Conservation (phyloP, 805 yeast species). For the Metschnikowia cerradonensis region DNA sequence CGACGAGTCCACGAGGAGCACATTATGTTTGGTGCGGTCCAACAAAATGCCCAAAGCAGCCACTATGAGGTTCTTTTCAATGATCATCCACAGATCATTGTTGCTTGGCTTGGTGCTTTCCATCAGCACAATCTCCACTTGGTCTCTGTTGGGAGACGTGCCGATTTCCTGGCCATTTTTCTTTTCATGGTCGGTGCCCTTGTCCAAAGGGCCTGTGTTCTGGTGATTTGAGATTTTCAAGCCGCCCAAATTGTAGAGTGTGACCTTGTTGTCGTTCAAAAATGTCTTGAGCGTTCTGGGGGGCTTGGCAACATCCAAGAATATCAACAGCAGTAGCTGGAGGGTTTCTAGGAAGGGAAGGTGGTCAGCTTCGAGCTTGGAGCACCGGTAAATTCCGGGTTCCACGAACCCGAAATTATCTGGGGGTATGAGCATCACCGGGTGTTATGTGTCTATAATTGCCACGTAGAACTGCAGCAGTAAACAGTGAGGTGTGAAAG, state of each 20-base stretch:
- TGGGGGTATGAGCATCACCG: constrained; percentile 80
- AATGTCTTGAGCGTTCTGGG: constrained; percentile 65
- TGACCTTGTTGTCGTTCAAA: constrained; percentile 53
- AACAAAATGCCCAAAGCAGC: constrained; percentile 64
- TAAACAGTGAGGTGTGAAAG: neutral
- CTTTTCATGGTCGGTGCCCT: constrained; percentile 5
- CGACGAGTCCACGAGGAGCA: constrained; percentile 74
- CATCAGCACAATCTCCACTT: constrained; percentile 24
- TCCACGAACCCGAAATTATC: constrained; percentile 91
- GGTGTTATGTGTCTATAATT: neutral
- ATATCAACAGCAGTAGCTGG: constrained; percentile 60
- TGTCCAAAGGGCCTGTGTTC: constrained; percentile 18
- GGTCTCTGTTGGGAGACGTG: constrained; percentile 13
- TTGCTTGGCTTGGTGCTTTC: constrained; percentile 22
- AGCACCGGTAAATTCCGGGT: constrained; percentile 76
- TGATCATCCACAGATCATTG: constrained; percentile 70
- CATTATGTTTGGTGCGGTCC: constrained; percentile 60
- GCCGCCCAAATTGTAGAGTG: constrained; percentile 45
- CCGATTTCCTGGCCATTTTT: constrained; percentile 2
- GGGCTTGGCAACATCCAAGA: constrained; percentile 84
- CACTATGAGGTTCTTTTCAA: constrained; percentile 60
- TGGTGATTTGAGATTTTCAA: constrained; percentile 38
- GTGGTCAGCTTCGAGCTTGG: constrained; percentile 71
- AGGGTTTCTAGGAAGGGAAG: constrained; percentile 76
- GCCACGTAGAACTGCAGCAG: too few species aligned